Evolutionary conservation across 805 yeast species (phyloP).

Genomic region (Schwanniomyces vanrijiae): DNA sequence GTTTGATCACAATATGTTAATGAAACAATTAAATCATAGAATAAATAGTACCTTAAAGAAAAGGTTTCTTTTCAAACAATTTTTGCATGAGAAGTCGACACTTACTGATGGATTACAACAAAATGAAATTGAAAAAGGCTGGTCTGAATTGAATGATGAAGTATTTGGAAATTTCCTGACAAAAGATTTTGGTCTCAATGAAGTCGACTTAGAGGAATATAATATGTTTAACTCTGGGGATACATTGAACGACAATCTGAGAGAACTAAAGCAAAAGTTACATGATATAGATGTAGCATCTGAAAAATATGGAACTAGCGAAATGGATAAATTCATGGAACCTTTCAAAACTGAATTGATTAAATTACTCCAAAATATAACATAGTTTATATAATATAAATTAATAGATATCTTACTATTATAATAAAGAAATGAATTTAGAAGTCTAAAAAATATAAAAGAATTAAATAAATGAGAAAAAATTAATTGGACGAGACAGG

Average conservation of each 20-base stretch:
- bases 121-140: conserved; percentile 31
- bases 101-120: conserved; percentile 8
- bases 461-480: conserved; percentile 9
- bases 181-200: conserved; percentile 37
- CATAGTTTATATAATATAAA: background rate
- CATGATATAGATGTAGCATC: conserved; percentile 13
- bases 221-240: conserved; percentile 27
- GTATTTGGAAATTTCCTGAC: conserved; percentile 23
- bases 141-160: conserved; percentile 45
- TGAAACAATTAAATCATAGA: conserved; percentile 39
- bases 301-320: conserved; percentile 22
- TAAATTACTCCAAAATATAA: background rate
- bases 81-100: conserved; percentile 23
- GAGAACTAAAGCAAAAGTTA: conserved; percentile 9
- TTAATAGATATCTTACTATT: background rate
- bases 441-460: too few species aligned
- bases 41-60: conserved; percentile 37
- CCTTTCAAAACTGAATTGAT: conserved; percentile 10
- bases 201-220: conserved; percentile 45
- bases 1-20: conserved; percentile 32
- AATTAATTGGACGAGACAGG: conserved; percentile 61
- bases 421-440: too few species aligned
- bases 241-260: conserved; percentile 9
- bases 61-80: conserved; percentile 37
- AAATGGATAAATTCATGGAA: conserved; percentile 29